Percentiles rank a stretch among this genome's conserved stretches.
These are phyloP conservation scores for Fusarium irregulare DNA, from an alignment of 2,329 filamentous ascomycete genomes.

Conservation along the genomic window DNA sequence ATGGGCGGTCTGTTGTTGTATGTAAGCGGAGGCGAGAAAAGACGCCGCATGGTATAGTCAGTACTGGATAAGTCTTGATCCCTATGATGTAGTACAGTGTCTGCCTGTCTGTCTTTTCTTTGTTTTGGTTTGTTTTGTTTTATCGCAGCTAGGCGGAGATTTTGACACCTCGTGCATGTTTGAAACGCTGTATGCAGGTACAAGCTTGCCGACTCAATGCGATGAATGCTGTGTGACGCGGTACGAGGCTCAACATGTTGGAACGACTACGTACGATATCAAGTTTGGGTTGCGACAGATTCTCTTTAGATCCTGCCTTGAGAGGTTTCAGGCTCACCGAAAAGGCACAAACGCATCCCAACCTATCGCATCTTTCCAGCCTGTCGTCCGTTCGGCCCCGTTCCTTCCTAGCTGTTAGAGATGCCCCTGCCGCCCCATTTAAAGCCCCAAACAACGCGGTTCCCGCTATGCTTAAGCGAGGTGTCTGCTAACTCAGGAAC, in stretches of 20 bases:
- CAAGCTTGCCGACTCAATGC: background rate
- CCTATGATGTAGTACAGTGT: background rate
- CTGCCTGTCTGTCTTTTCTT: background rate
- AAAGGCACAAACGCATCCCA: conserved; percentile 33
- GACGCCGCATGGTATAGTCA: background rate
- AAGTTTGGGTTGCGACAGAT: conserved; percentile 33
- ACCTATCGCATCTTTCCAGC: conserved; percentile 39
- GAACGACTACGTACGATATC: background rate
- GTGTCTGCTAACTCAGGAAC: conserved; percentile 33
- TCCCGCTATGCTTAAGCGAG: conserved; percentile 47
- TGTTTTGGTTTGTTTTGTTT: conserved; percentile 7
- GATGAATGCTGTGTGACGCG: background rate
- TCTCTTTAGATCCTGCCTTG: conserved; percentile 37
- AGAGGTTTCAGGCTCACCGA: conserved; percentile 46
- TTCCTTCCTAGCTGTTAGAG: conserved; percentile 3
- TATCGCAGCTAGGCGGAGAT: conserved; percentile 2
- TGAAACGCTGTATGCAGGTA: conserved; percentile 25
- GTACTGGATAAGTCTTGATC: conserved; percentile 5
- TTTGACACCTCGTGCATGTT: conserved; percentile 8
- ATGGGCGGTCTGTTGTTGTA: conserved; percentile 21
- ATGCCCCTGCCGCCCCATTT: conserved; percentile 23
- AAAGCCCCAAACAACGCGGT: conserved; percentile 42
- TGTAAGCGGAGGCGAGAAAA: conserved; percentile 12
- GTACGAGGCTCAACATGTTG: conserved; percentile 12
- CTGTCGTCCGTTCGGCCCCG: conserved; percentile 29